Evolutionary conservation across 768 basidiomycete species (phyloP).

Genomic region (Hortiboletus campestris): DNA sequence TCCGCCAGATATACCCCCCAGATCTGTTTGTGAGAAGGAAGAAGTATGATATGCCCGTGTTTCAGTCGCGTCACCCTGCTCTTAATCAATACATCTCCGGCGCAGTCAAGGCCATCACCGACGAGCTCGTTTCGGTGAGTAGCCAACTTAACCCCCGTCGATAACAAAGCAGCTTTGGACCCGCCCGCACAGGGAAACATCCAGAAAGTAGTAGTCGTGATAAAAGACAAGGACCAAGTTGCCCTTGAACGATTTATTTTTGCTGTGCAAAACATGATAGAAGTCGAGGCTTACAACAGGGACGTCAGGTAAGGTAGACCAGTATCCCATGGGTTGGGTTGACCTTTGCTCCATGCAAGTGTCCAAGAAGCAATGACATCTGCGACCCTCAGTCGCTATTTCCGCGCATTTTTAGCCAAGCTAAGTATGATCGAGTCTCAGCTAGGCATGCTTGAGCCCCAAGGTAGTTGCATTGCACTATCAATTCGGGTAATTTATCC

Average conservation of each 20-base stretch:
- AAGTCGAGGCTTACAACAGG: conserved; percentile 67
- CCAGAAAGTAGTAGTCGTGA: conserved; percentile 76
- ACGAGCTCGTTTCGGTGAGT: conserved; percentile 68
- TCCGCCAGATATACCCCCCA: conserved; percentile 86
- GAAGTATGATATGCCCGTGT: conserved; percentile 90
- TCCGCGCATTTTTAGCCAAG: conserved; percentile 81
- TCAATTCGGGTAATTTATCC: neutral
- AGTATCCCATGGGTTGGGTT: neutral
- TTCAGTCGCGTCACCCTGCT: conserved; percentile 88
- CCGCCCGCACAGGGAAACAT: conserved; percentile 59
- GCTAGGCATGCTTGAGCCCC: conserved; percentile 55
- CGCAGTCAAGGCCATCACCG: conserved; percentile 75
- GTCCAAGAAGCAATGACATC: conserved; percentile 70
- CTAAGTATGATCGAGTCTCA: conserved; percentile 75
- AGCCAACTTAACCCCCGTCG: neutral
- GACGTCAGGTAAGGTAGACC: conserved; percentile 53
- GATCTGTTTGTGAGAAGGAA: conserved; percentile 84
- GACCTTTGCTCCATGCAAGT: conserved; percentile 36
- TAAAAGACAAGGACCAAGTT: conserved; percentile 77
- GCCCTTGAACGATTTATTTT: conserved; percentile 91
- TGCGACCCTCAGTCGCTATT: conserved; percentile 64
- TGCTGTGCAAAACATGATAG: conserved; percentile 77
- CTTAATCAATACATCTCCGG: conserved; percentile 90
- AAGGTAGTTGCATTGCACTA: conserved; percentile 37
- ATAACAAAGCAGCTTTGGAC: neutral